A percentile compares a stretch with the other conserved stretches of the same genome.
phyloP scores from a whole-genome alignment of 1,139 yeast species.

The Suhomyces kunorum region DNA sequence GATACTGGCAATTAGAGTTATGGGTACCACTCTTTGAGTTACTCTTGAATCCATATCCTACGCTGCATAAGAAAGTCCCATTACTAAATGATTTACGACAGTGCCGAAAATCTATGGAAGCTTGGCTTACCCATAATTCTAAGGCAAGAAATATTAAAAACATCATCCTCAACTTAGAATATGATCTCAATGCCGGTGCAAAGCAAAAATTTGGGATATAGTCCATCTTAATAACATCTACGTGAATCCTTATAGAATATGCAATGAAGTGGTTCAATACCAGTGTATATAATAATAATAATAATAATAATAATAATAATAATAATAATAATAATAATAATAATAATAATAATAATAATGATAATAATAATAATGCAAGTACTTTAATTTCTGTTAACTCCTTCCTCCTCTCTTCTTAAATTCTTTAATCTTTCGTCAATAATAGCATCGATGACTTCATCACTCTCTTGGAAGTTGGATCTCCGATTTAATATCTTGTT shows the following conservation, averaged over 20 bases:
- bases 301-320: too few relatives aligned
- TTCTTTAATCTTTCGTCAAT: slow-evolving; percentile 52
- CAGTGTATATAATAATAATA: background rate
- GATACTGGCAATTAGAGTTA: slow-evolving; percentile 75
- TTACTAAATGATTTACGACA: slow-evolving; percentile 37
- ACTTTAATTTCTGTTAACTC: background rate
- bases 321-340: too few relatives aligned
- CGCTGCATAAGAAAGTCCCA: slow-evolving; percentile 32
- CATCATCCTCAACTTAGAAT: slow-evolving; percentile 23
- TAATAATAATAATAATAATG: too few relatives aligned
- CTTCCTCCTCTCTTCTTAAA: slow-evolving; percentile 19
- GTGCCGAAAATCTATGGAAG: slow-evolving; percentile 46
- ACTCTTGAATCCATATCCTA: slow-evolving; percentile 58
- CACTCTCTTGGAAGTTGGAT: slow-evolving; percentile 23
- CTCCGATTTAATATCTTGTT: slow-evolving; percentile 18
- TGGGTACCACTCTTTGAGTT: slow-evolving; percentile 72
- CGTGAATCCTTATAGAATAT: background rate
- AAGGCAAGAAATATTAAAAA: slow-evolving; percentile 20
- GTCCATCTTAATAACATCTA: background rate
- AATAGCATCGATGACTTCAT: slow-evolving; percentile 61
- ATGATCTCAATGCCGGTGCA: slow-evolving; percentile 22
- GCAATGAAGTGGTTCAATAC: background rate
- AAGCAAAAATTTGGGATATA: background rate
- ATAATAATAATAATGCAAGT: slow-evolving; percentile 1
- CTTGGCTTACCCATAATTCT: slow-evolving; percentile 37